These are phyloP conservation scores for Maudiozyma turicensis DNA, from an alignment of 805 yeast genomes.

Conservation along the genomic window DNA sequence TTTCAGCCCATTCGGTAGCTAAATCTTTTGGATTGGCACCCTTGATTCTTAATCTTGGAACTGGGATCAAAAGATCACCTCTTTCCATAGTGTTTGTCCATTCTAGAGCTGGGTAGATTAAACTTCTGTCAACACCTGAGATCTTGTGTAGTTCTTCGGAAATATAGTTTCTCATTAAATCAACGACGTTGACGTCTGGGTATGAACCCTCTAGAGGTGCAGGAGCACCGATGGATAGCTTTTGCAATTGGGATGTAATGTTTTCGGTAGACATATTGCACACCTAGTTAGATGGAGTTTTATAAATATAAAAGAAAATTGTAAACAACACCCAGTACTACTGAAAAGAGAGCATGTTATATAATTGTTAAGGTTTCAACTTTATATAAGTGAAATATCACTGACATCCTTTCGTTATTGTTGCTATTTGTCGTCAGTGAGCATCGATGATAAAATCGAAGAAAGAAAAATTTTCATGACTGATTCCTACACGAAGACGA, in stretches of 20 bases:
- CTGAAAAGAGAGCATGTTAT: too few relatives aligned
- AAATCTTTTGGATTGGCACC: constrained; percentile 69
- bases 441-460: too few relatives aligned
- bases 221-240: constrained; percentile 35
- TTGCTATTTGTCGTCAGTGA: too few relatives aligned
- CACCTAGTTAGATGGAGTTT: background rate
- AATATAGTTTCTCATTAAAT: constrained; percentile 83
- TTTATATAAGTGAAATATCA: too few relatives aligned
- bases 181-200: constrained; percentile 76
- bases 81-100: constrained; percentile 77
- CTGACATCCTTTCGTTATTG: too few relatives aligned
- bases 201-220: constrained; percentile 44
- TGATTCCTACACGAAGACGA: background rate
- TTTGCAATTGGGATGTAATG: constrained; percentile 26
- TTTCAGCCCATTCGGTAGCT: constrained; percentile 68
- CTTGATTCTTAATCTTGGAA: constrained; percentile 83
- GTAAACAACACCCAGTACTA: too few relatives aligned
- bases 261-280: constrained; percentile 7
- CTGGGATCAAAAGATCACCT: constrained; percentile 87
- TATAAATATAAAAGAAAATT: too few relatives aligned
- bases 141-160: constrained; percentile 65
- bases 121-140: constrained; percentile 56
- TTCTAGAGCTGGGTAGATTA: constrained; percentile 81
- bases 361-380: too few relatives aligned
- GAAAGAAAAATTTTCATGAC: background rate